Evolutionary conservation across 2,329 filamentous ascomycete species (phyloP).

Genomic region (Aspergillus melleus): DNA sequence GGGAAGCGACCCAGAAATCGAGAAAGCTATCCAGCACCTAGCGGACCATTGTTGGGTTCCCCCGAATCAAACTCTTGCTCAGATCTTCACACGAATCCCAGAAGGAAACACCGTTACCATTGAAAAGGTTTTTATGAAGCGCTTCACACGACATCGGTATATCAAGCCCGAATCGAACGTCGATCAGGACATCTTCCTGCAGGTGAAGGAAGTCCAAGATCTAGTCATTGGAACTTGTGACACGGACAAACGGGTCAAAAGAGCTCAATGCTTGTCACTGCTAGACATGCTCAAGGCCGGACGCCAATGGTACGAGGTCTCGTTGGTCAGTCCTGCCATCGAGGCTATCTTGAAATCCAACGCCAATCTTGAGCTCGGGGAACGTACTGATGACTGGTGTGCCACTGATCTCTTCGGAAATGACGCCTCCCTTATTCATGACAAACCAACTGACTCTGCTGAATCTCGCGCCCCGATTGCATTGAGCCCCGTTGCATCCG

Average conservation of each 20-base stretch:
- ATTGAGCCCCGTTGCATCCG: conserved; percentile 20
- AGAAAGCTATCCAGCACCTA: conserved; percentile 32
- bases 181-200: conserved; percentile 29
- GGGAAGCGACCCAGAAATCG: conserved; percentile 24
- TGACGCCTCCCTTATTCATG: conserved; percentile 16
- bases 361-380: conserved; percentile 33
- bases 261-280: conserved; percentile 25
- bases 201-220: conserved; percentile 42
- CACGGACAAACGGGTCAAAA: conserved; percentile 25
- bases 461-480: neutral
- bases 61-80: conserved; percentile 25
- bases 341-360: conserved; percentile 36
- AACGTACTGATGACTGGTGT: conserved; percentile 33
- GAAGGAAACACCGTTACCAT: conserved; percentile 25
- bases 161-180: conserved; percentile 11
- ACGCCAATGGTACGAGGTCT: conserved; percentile 42
- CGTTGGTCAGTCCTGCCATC: conserved; percentile 38
- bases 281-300: conserved; percentile 33
- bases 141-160: conserved; percentile 33
- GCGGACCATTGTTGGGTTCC: conserved; percentile 36
- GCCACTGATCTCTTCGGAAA: conserved; percentile 31
- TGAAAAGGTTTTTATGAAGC: conserved; percentile 36
- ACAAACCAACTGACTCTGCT: neutral
- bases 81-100: conserved; percentile 29
- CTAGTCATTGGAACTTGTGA: conserved; percentile 27